A percentile compares a stretch with the other conserved stretches of the same genome.
Evolutionary conservation across 805 yeast species (phyloP).

Genomic region (Monosporozyma unispora): DNA sequence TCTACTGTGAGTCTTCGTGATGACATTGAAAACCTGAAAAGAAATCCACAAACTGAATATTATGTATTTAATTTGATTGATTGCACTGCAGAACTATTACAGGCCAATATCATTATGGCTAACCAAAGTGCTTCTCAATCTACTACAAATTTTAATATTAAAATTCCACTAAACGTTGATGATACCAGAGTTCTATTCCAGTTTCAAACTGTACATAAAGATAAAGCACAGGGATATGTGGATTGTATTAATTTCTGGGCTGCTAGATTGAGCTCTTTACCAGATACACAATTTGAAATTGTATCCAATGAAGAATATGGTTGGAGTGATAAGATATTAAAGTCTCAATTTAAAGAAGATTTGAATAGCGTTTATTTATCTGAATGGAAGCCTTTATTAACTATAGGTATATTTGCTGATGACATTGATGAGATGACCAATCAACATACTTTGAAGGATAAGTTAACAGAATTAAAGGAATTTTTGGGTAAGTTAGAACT

Average conservation of each 20-base stretch:
- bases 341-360: neutral
- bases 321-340: conserved; percentile 40
- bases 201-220: conserved; percentile 58
- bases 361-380: neutral
- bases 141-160: conserved; percentile 18
- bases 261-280: conserved; percentile 72
- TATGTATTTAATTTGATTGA: conserved; percentile 22
- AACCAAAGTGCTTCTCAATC: neutral
- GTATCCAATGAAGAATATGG: conserved; percentile 75
- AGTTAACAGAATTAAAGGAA: conserved; percentile 23
- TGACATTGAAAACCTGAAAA: conserved; percentile 9
- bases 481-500: conserved; percentile 35
- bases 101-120: conserved; percentile 22
- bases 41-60: conserved; percentile 3
- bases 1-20: neutral
- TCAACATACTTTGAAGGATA: conserved; percentile 7
- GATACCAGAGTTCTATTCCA: conserved; percentile 35
- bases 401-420: conserved; percentile 16
- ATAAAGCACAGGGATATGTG: conserved; percentile 60
- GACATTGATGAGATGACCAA: conserved; percentile 12
- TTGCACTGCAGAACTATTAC: conserved; percentile 20
- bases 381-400: conserved; percentile 20
- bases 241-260: conserved; percentile 88
- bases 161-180: conserved; percentile 16
- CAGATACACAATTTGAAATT: conserved; percentile 55